Base-by-base conservation (phyloP, 2,329 filamentous ascomycete genomes). In the Diaporthe australafricana region DNA sequence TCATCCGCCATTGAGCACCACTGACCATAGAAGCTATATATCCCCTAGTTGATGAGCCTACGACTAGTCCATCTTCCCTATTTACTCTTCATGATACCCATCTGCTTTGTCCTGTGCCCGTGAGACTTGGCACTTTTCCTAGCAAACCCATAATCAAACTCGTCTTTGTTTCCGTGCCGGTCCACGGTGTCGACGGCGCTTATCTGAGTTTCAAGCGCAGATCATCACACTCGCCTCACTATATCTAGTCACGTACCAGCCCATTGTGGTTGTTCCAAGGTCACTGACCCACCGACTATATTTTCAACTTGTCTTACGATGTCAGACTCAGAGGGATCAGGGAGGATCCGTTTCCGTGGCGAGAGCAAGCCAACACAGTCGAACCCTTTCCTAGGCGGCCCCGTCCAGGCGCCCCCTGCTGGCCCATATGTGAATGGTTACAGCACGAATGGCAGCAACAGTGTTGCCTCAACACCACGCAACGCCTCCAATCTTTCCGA, bases 391-490 rank as follows among this genome's bases (percentile, higher is more conserved):
- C 32, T 66, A 22, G 72, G 69, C 25, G 72, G 72, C 16, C 63
- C 72, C 17, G 72, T 73, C n/a, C 56, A 66, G 9, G 17, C 42
- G 12, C 38, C 68, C n/a, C 52, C 65, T 14, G 25, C 20, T 35
- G 69, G 69, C 25, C 63, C 45, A n/a, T 69, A 60, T 32, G 27
- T 69, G 16, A 73, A 73, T 27, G 72, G 72, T 17, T 65, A 22
- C 11, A 71, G 50, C 52, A 71, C 72, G 7, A 66, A 71, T 60
- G 69, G 69, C 48, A 47, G 45, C 48, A 65, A 57, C 72, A 73
- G 72, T 53, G 55, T 45, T 5, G 63, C 69, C 22, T 42, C 69
- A n/a, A 66, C 69, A 20, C 72, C 72, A 30, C 63, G 35, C 12
- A 17, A 55, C 32, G 38, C 22, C 42, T 55, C 30, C n/a, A 27